Evolutionary conservation across 768 basidiomycete genomes (phyloP).

Genomic region (Amanita exitialis): DNA sequence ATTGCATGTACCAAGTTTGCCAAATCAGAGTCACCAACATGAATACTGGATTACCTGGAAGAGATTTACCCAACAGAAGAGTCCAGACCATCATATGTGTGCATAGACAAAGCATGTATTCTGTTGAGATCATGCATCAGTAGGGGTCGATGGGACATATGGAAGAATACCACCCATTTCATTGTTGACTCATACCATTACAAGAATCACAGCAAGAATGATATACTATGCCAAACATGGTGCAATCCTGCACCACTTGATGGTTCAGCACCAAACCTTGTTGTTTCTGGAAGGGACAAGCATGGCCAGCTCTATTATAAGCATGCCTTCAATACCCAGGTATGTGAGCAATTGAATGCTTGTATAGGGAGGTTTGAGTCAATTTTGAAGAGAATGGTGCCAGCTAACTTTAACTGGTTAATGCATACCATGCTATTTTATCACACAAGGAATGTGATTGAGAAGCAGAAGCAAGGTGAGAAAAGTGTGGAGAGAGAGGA

Average conservation of each 20-base stretch:
- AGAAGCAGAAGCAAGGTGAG: too few relatives aligned
- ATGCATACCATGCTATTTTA: too few relatives aligned
- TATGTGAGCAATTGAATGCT: constrained; percentile 22
- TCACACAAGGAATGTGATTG: too few relatives aligned
- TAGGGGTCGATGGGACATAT: constrained; percentile 6
- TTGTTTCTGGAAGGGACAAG: constrained; percentile 1
- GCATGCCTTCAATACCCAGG: constrained; percentile 13
- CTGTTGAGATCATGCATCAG: constrained; percentile 3
- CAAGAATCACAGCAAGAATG: too few relatives aligned
- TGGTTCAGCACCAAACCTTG: constrained; percentile 9
- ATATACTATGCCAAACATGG: too few relatives aligned
- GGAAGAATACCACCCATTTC: constrained; percentile 11
- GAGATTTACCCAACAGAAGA: constrained; percentile 7
- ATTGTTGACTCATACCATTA: too few relatives aligned
- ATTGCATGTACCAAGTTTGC: constrained; percentile 15
- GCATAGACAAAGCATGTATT: constrained; percentile 11
- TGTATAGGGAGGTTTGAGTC: constrained; percentile 23
- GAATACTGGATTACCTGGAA: constrained; percentile 12
- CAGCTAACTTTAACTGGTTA: too few relatives aligned
- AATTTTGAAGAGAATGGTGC: constrained; percentile 16
- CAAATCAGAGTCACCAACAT: constrained; percentile 13
- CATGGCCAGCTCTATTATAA: constrained; percentile 7
- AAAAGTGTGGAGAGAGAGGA: too few relatives aligned
- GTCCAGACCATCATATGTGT: constrained; percentile 8
- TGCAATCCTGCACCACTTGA: constrained; percentile 7